phyloP scores from a whole-genome alignment of 306 rosid species.

The Argentina anserina region DNA sequence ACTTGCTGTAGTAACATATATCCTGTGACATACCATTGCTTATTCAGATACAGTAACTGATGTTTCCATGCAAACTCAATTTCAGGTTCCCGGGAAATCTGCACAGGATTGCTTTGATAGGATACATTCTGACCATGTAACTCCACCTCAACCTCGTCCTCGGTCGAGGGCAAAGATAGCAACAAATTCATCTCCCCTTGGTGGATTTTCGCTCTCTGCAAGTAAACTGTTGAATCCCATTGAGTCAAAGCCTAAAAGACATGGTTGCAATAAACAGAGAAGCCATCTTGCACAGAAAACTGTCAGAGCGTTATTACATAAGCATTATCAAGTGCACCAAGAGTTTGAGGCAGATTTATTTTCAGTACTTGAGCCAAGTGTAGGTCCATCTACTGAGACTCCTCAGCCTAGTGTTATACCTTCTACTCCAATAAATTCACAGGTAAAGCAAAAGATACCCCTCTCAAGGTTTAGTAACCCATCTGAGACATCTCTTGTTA shows the following conservation, averaged over 20 bases:
- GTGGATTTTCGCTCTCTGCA: slow-evolving; percentile 51
- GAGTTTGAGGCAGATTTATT: slow-evolving; percentile 65
- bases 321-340: slow-evolving; percentile 34
- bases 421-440: slow-evolving; percentile 53
- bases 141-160: slow-evolving; percentile 62
- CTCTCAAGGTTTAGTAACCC: slow-evolving; percentile 53
- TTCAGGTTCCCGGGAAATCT: slow-evolving; percentile 85
- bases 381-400: slow-evolving; percentile 33
- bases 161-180: slow-evolving; percentile 52
- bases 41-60: slow-evolving; percentile 4
- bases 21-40: background rate
- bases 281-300: slow-evolving; percentile 45
- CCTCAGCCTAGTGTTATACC: slow-evolving; percentile 30
- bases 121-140: slow-evolving; percentile 47
- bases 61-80: slow-evolving; percentile 22
- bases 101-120: slow-evolving; percentile 91
- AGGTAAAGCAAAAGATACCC: slow-evolving; percentile 42
- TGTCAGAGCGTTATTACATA: slow-evolving; percentile 41
- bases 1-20: background rate
- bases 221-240: slow-evolving; percentile 57
- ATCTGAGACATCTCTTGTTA: slow-evolving; percentile 34
- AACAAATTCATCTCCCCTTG: slow-evolving; percentile 42
- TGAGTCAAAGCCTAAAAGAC: slow-evolving; percentile 30
- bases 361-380: slow-evolving; percentile 64
- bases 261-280: slow-evolving; percentile 37